Evolutionary conservation across 306 rosid species (phyloP).

Genomic region (Erythrophleum fordii): DNA sequence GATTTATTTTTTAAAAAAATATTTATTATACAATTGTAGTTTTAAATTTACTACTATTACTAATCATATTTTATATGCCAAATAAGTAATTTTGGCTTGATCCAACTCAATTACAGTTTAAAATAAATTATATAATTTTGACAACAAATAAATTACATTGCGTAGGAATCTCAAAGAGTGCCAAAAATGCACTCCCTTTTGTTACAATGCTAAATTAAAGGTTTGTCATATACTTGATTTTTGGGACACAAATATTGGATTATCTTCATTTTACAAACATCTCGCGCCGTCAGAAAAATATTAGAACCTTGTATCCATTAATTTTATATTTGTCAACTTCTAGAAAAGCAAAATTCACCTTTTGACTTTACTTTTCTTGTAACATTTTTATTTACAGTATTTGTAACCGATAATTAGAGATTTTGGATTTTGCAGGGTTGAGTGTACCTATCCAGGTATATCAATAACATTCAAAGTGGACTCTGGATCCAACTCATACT

Average conservation of each 20-base stretch:
- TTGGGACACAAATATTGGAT: not conserved
- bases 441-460: conserved; percentile 58
- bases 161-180: too few relatives aligned
- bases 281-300: not conserved
- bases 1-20: not conserved
- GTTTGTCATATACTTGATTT: not conserved
- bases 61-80: not conserved
- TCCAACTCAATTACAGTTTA: too few relatives aligned
- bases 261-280: not conserved
- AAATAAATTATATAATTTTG: too few relatives aligned
- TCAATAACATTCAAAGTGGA: conserved; percentile 60
- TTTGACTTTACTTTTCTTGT: not conserved
- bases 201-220: too few relatives aligned
- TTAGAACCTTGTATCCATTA: not conserved
- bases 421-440: conserved; percentile 42
- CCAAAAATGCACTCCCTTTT: too few relatives aligned
- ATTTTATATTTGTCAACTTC: not conserved
- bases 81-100: not conserved
- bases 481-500: conserved; percentile 60
- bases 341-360: not conserved
- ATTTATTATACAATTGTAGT: not conserved
- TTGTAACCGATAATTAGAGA: not conserved
- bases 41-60: not conserved
- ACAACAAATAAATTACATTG: not conserved
- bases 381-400: not conserved